Percentiles rank a stretch among this genome's conserved stretches.
phyloP scores from a whole-genome alignment of 352 stramenopile species.

The Phytophthora pistaciae region DNA sequence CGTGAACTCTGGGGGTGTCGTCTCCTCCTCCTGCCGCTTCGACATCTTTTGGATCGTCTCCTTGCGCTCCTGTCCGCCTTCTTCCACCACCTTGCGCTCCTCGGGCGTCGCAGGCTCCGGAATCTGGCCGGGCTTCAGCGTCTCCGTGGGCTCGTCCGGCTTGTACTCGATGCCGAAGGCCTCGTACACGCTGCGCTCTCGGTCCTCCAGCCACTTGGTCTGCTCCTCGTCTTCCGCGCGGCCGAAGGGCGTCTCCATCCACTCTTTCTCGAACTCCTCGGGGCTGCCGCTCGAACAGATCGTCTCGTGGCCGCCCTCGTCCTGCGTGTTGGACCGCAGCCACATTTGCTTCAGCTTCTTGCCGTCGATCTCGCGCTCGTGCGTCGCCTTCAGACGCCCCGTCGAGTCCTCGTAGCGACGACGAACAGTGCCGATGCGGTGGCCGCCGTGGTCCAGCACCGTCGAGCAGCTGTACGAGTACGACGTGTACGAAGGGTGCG shows the following conservation, averaged over 20 bases:
- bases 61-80: constrained; percentile 38
- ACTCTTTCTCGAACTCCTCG: constrained; percentile 75
- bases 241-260: constrained; percentile 71
- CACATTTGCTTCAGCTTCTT: constrained; percentile 73
- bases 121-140: constrained; percentile 16
- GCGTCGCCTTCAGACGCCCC: constrained; percentile 70
- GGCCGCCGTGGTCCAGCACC: constrained; percentile 66
- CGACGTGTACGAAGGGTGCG: constrained; percentile 50
- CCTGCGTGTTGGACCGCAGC: constrained; percentile 51
- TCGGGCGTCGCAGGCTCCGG: constrained; percentile 10
- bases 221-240: constrained; percentile 52
- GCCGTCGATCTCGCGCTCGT: constrained; percentile 72
- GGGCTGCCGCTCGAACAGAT: constrained; percentile 40
- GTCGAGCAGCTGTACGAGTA: constrained; percentile 78
- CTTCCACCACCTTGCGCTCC: constrained; percentile 29
- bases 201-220: constrained; percentile 33
- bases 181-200: constrained; percentile 37
- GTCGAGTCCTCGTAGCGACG: constrained; percentile 84
- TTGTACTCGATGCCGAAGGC: constrained; percentile 54
- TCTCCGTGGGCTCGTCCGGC: constrained; percentile 24
- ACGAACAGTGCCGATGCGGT: constrained; percentile 57
- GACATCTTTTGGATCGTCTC: constrained; percentile 67
- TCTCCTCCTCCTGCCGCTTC: constrained; percentile 77
- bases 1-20: constrained; percentile 54
- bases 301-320: constrained; percentile 67